These are phyloP conservation scores for Trichoderma oligosporum DNA, from an alignment of 2,329 filamentous ascomycete species.

Conservation along the genomic window DNA sequence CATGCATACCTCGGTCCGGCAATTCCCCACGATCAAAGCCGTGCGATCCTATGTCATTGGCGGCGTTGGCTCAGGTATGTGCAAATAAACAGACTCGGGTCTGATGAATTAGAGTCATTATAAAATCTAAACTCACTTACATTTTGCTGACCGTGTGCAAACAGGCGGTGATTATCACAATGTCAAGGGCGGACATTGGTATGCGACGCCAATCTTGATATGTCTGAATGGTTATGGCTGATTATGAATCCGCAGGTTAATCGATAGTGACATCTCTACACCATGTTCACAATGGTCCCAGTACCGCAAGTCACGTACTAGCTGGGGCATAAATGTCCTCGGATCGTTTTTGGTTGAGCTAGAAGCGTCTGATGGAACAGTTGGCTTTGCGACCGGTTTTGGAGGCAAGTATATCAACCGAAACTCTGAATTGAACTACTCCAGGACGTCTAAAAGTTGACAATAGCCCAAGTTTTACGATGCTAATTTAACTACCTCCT, in stretches of 20 bases:
- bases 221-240: not conserved
- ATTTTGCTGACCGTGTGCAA: not conserved
- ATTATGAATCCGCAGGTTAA: constrained; percentile 60
- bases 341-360: constrained; percentile 91
- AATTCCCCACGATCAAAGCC: constrained; percentile 73
- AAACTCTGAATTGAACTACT: not conserved
- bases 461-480: not conserved
- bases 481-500: not conserved
- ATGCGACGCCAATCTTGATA: constrained; percentile 24
- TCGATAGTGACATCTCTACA: constrained; percentile 88
- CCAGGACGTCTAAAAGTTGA: not conserved
- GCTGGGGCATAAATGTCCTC: constrained; percentile 93
- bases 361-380: constrained; percentile 83
- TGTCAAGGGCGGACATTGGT: constrained; percentile 71
- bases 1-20: constrained; percentile 47
- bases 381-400: constrained; percentile 90
- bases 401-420: constrained; percentile 53
- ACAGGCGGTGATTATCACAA: constrained; percentile 75
- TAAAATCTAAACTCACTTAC: not conserved
- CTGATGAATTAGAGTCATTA: not conserved
- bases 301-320: constrained; percentile 82
- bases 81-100: not conserved
- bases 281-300: constrained; percentile 69
- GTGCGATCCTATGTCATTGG: constrained; percentile 51
- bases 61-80: constrained; percentile 33